Evolutionary conservation across 2,329 filamentous ascomycete species (phyloP).

Genomic region (Dactylellina parvicollis): DNA sequence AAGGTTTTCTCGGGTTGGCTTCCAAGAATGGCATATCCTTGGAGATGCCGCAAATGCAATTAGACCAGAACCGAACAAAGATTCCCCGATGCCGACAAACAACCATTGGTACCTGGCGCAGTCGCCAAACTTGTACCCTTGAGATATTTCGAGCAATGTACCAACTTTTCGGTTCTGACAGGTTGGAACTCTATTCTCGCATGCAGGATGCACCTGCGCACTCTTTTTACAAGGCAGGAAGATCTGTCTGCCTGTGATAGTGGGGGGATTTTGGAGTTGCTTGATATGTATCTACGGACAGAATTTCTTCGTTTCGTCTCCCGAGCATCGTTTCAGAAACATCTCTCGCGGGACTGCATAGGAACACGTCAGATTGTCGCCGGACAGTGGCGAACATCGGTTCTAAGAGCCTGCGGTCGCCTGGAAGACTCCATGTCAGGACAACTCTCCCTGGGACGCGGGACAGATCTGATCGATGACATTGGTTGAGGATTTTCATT

Average conservation of each 20-base stretch:
- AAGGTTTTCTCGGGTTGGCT: slow-evolving; percentile 40
- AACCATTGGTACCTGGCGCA: slow-evolving; percentile 29
- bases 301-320: slow-evolving; percentile 36
- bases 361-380: slow-evolving; percentile 33
- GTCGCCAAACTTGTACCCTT: slow-evolving; percentile 17
- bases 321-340: slow-evolving; percentile 39
- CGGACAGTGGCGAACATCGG: slow-evolving; percentile 36
- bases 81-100: slow-evolving; percentile 19
- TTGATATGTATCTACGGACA: slow-evolving; percentile 22
- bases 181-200: slow-evolving; percentile 3
- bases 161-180: slow-evolving; percentile 25
- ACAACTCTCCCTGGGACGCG: slow-evolving; percentile 11
- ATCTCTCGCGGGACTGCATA: background rate
- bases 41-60: slow-evolving; percentile 31
- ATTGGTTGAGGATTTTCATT: slow-evolving; percentile 6
- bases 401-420: slow-evolving; percentile 19
- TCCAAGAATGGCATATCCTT: slow-evolving; percentile 45
- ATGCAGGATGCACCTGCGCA: slow-evolving; percentile 25
- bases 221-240: background rate
- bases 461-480: background rate
- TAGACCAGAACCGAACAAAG: background rate
- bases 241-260: background rate
- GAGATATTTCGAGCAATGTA: background rate
- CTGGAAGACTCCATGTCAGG: slow-evolving; percentile 20
- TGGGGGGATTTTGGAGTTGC: background rate